Conservation (phyloP, 2,329 filamentous ascomycete species). For the Beauveria pseudobassiana region DNA sequence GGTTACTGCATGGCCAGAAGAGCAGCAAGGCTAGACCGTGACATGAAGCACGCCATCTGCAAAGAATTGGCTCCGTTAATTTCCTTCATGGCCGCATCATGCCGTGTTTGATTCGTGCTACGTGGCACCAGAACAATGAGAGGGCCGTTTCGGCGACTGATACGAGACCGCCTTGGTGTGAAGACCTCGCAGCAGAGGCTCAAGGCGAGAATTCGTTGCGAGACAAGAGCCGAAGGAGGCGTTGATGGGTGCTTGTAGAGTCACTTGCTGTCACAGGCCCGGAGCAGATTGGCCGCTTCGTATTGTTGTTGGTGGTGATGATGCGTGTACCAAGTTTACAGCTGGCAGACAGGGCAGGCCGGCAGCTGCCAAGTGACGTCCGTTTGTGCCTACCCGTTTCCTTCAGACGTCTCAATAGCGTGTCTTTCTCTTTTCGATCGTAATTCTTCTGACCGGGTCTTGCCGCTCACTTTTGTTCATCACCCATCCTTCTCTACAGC, state of each 20-base stretch:
- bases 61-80: not conserved
- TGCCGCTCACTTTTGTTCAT: not conserved
- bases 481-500: not conserved
- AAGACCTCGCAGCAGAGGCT: not conserved
- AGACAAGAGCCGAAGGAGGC: too few species aligned
- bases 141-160: not conserved
- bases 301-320: not conserved
- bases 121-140: not conserved
- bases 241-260: too few species aligned
- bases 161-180: not conserved
- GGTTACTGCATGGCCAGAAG: not conserved
- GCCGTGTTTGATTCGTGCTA: constrained; percentile 5
- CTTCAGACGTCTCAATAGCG: not conserved
- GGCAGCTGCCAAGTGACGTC: constrained; percentile 8
- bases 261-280: too few species aligned
- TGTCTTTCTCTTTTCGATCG: not conserved
- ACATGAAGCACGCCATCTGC: not conserved
- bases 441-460: not conserved
- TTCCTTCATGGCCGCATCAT: not conserved
- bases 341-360: not conserved
- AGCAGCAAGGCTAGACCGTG: not conserved
- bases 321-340: not conserved
- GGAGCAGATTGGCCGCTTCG: not conserved
- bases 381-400: constrained; percentile 6
- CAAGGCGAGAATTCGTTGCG: not conserved